Percentiles rank a stretch among this genome's conserved stretches.
Evolutionary conservation across 2,329 filamentous ascomycete genomes (phyloP).

Genomic region (Dichotomopilus funicola): DNA sequence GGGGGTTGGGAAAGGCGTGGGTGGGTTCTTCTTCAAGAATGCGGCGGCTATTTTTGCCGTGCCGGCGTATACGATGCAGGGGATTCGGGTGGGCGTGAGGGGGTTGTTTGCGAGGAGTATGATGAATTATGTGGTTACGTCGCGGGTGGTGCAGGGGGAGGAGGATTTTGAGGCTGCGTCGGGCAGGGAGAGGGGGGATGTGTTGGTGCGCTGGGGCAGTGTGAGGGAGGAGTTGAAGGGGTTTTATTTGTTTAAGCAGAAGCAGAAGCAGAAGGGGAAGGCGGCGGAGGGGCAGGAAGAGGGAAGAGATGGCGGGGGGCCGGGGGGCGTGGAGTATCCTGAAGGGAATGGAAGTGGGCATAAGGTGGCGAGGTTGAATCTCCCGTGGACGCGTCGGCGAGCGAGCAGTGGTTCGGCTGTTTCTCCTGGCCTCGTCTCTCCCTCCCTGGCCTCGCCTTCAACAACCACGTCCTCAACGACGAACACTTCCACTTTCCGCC

Average conservation of each 20-base stretch:
- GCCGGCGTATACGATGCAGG: constrained; percentile 77
- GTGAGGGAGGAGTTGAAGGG: constrained; percentile 54
- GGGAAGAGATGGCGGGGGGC: not conserved
- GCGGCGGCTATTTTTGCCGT: constrained; percentile 66
- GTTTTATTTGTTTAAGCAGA: constrained; percentile 49
- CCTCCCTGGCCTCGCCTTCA: not conserved
- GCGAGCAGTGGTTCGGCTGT: constrained; percentile 17
- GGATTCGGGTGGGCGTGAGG: constrained; percentile 69
- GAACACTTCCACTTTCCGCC: constrained; percentile 8
- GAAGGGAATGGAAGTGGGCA: not conserved
- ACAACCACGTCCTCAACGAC: not conserved
- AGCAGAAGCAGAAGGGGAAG: constrained; percentile 33
- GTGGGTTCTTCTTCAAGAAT: constrained; percentile 76
- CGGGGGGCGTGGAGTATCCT: not conserved
- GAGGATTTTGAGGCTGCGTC: constrained; percentile 54
- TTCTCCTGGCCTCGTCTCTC: too few species aligned
- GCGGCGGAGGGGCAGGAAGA: constrained; percentile 24
- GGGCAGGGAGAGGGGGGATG: constrained; percentile 53
- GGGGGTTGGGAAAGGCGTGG: constrained; percentile 75
- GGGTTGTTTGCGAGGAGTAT: constrained; percentile 65
- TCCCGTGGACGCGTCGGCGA: constrained; percentile 33
- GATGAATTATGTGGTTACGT: constrained; percentile 72
- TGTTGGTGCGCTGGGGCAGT: constrained; percentile 60
- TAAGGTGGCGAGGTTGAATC: not conserved
- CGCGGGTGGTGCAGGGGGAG: constrained; percentile 68